These are phyloP conservation scores for Blastomyces silverae DNA, from an alignment of 2,329 filamentous ascomycete genomes.

Conservation along the genomic window DNA sequence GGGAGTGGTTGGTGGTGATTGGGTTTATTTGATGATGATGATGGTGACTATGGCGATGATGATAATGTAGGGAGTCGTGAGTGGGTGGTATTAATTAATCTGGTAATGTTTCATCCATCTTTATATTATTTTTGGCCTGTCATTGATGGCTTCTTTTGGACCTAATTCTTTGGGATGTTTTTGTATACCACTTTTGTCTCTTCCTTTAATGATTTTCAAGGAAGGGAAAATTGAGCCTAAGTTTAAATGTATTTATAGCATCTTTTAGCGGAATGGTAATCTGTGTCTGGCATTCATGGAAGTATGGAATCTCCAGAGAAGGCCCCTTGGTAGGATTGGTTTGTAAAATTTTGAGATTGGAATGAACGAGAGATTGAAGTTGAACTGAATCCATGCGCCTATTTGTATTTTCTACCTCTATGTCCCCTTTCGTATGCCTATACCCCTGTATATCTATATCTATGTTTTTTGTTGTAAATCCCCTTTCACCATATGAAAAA, in stretches of 20 bases:
- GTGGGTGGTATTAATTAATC: background rate
- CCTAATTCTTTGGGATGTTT: background rate
- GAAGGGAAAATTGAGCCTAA: background rate
- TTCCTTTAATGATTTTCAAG: background rate
- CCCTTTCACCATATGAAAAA: background rate
- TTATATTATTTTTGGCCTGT: slow-evolving; percentile 1
- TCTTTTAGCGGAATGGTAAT: background rate
- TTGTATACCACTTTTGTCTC: background rate
- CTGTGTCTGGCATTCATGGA: too few relatives aligned
- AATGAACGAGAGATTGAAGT: background rate
- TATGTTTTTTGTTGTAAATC: background rate
- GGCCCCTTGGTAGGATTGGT: too few relatives aligned
- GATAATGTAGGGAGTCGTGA: background rate
- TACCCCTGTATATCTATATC: slow-evolving; percentile 7
- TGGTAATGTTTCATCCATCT: background rate
- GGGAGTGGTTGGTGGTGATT: slow-evolving; percentile 6
- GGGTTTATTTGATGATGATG: slow-evolving; percentile 5
- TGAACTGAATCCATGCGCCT: background rate
- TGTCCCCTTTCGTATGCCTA: slow-evolving; percentile 2
- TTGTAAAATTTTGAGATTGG: background rate
- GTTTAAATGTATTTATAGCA: background rate
- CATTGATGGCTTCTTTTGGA: background rate
- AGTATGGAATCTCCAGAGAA: too few relatives aligned
- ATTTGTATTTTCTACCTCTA: background rate
- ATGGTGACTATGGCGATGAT: background rate